Conservation (phyloP, 2,329 filamentous ascomycete genomes). For the Raffaelea deltoideospora region DNA sequence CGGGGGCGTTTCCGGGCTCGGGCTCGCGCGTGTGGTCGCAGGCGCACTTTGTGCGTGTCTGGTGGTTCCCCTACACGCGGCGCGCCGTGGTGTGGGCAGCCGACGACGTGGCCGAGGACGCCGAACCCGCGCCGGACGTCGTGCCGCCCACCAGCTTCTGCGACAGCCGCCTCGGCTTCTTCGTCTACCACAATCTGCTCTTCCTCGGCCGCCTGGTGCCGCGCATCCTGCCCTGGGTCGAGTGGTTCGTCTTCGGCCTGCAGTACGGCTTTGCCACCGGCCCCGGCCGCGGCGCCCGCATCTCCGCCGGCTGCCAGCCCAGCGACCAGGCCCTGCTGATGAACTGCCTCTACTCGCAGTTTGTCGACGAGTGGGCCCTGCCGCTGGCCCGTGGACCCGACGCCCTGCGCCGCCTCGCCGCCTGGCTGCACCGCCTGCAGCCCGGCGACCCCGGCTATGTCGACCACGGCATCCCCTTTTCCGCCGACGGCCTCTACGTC, state of each 20-base stretch:
- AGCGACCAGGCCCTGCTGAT: constrained; percentile 72
- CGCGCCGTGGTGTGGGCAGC: constrained; percentile 82
- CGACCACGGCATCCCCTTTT: constrained; percentile 53
- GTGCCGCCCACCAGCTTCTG: constrained; percentile 60
- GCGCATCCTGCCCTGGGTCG: constrained; percentile 67
- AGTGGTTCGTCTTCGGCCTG: constrained; percentile 96
- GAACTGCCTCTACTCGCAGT: constrained; percentile 98
- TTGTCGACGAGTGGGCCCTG: constrained; percentile 95
- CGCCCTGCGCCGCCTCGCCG: constrained; percentile 64
- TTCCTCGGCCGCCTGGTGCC: constrained; percentile 67
- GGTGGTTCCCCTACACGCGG: constrained; percentile 93
- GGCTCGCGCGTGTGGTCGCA: constrained; percentile 82
- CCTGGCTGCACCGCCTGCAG: constrained; percentile 58
- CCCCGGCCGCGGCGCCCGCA: too few species aligned
- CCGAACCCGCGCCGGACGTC: constrained; percentile 15
- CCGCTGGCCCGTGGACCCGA: constrained; percentile 77
- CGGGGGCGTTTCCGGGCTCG: constrained; percentile 20
- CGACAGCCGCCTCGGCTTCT: constrained; percentile 66
- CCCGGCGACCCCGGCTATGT: constrained; percentile 43
- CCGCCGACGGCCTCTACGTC: constrained; percentile 52
- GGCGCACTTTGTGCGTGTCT: constrained; percentile 81
- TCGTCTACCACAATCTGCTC: constrained; percentile 83
- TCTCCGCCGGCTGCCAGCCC: constrained; percentile 58
- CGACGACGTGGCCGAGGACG: constrained; percentile 53
- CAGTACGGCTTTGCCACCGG: constrained; percentile 68